Percentiles rank a stretch among this genome's conserved stretches.
These are phyloP conservation scores for Alternaria ethzedia DNA, from an alignment of 2,329 filamentous ascomycete genomes.

Conservation along the genomic window DNA sequence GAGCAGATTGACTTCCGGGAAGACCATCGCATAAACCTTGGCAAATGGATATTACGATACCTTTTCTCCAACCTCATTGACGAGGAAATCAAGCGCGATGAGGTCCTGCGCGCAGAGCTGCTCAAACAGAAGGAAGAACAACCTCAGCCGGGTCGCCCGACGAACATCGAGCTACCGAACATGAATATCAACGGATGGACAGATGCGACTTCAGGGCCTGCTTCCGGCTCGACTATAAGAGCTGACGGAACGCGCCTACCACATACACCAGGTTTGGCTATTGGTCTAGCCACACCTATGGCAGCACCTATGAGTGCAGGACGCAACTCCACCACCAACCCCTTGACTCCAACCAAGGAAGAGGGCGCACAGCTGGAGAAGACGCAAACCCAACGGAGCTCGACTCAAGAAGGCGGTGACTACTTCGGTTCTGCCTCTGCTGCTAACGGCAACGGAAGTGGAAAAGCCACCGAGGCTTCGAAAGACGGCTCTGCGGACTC, in stretches of 20 bases:
- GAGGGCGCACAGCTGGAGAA: constrained; percentile 60
- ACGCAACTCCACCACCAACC: constrained; percentile 43
- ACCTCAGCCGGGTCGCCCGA: constrained; percentile 65
- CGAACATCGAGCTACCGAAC: constrained; percentile 65
- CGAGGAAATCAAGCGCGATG: constrained; percentile 86
- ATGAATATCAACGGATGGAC: constrained; percentile 55
- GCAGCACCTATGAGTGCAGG: constrained; percentile 44
- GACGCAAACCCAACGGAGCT: constrained; percentile 62
- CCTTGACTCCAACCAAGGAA: constrained; percentile 50
- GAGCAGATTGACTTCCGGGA: constrained; percentile 83
- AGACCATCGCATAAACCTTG: constrained; percentile 95
- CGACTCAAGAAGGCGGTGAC: constrained; percentile 65
- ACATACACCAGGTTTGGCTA: constrained; percentile 76
- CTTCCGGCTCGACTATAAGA: constrained; percentile 59
- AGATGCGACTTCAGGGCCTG: constrained; percentile 46
- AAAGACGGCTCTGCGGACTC: constrained; percentile 38
- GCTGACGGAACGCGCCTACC: constrained; percentile 66
- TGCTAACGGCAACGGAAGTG: constrained; percentile 34
- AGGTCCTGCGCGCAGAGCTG: constrained; percentile 71
- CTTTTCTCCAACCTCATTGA: constrained; percentile 89
- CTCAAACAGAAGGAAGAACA: constrained; percentile 67
- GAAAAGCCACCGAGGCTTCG: constrained; percentile 28
- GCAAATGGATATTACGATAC: constrained; percentile 94
- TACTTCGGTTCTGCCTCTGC: constrained; percentile 65
- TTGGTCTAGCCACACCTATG: constrained; percentile 75